phyloP scores from a whole-genome alignment of 495 filamentous ascomycete species.

The Rusavskia elegans region DNA sequence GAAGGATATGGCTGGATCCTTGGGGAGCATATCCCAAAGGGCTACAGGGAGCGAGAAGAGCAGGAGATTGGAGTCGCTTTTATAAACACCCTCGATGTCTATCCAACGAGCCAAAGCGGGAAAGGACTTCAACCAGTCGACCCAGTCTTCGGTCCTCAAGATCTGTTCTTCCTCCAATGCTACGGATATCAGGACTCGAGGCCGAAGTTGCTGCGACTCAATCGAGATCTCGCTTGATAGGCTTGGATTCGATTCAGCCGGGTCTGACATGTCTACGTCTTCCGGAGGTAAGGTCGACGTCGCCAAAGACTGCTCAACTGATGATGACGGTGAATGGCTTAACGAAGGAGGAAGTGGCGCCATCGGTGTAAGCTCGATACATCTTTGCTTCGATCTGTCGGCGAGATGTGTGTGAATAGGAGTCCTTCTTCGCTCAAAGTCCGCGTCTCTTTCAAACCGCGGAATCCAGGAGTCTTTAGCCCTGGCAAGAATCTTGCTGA shows the following conservation, averaged over 20 bases:
- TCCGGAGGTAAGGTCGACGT: not conserved
- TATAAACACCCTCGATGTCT: slow-evolving; percentile 35
- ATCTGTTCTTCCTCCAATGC: slow-evolving; percentile 34
- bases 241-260: not conserved
- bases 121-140: slow-evolving; percentile 28
- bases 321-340: not conserved
- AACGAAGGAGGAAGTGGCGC: not conserved
- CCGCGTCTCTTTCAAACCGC: not conserved
- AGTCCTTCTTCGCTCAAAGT: not conserved
- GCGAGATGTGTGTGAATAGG: not conserved
- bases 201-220: slow-evolving; percentile 1
- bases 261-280: not conserved
- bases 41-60: slow-evolving; percentile 32
- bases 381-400: not conserved
- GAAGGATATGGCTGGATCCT: slow-evolving; percentile 32
- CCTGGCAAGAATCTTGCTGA: not conserved
- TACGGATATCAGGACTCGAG: slow-evolving; percentile 36
- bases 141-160: slow-evolving; percentile 30
- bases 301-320: not conserved
- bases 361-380: not conserved
- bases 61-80: slow-evolving; percentile 34
- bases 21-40: slow-evolving; percentile 36
- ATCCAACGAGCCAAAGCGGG: slow-evolving; percentile 34
- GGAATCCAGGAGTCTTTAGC: slow-evolving; percentile 1
- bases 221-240: not conserved